phyloP scores from a whole-genome alignment of 305 asterid genomes.

The Fraxinus latifolia region DNA sequence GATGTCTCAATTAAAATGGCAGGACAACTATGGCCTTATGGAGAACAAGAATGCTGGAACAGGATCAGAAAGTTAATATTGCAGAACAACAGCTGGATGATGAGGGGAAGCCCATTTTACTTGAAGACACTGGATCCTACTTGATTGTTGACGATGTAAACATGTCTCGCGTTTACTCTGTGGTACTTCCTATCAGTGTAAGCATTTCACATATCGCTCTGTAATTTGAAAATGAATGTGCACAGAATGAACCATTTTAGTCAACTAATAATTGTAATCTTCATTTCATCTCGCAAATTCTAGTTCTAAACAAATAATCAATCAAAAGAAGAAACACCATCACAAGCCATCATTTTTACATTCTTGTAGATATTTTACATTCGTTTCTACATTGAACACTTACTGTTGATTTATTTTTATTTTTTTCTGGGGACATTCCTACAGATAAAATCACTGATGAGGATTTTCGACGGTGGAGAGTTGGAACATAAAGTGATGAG shows the following conservation, averaged over 20 bases:
- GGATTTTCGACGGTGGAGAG: constrained; percentile 75
- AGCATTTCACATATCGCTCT: constrained; percentile 20
- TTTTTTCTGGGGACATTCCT: constrained; percentile 12
- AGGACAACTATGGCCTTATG: constrained; percentile 88
- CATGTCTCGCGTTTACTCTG: constrained; percentile 55
- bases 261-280: background rate
- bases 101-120: constrained; percentile 39
- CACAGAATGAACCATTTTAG: background rate
- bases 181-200: constrained; percentile 64
- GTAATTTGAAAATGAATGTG: background rate
- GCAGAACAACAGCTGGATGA: constrained; percentile 53
- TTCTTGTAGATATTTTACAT: background rate
- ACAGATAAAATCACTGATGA: constrained; percentile 61
- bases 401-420: background rate
- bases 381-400: background rate
- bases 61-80: constrained; percentile 50
- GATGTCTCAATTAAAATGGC: constrained; percentile 20
- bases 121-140: constrained; percentile 48
- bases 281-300: background rate
- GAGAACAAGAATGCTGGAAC: constrained; percentile 65
- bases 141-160: constrained; percentile 56
- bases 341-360: background rate
- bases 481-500: constrained; percentile 72
- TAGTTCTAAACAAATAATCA: background rate
- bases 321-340: background rate